phyloP scores from a whole-genome alignment of 192 early-diverging fungal species.

The Rhizophagus clarus region DNA sequence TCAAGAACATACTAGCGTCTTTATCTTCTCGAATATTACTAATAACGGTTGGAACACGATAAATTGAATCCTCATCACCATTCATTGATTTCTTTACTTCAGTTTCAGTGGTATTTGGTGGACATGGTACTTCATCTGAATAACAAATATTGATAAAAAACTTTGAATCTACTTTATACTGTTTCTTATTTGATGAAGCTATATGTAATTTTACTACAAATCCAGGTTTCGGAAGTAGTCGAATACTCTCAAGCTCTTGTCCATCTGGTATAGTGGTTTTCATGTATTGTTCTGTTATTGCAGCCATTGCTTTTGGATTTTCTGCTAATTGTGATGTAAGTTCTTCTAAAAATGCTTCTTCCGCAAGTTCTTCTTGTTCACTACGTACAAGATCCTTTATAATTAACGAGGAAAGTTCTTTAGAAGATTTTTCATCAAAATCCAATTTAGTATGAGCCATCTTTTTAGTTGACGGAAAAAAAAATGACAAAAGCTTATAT shows the following conservation, averaged over 20 bases:
- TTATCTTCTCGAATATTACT: conserved; percentile 51
- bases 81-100: conserved; percentile 67
- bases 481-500: neutral
- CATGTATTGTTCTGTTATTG: conserved; percentile 37
- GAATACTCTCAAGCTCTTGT: neutral
- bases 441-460: neutral
- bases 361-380: conserved; percentile 1
- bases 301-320: conserved; percentile 43
- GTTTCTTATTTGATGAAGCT: conserved; percentile 31
- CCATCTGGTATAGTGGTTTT: neutral
- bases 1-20: conserved; percentile 49
- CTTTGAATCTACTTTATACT: conserved; percentile 43
- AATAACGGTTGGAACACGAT: conserved; percentile 67
- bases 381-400: neutral
- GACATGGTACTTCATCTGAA: conserved; percentile 55
- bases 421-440: neutral
- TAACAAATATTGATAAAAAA: conserved; percentile 73
- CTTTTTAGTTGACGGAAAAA: neutral
- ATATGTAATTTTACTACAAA: conserved; percentile 56
- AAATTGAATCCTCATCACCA: conserved; percentile 59
- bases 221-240: conserved; percentile 53
- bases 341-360: conserved; percentile 5
- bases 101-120: conserved; percentile 52
- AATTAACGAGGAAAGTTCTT: neutral
- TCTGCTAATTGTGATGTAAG: conserved; percentile 37